Conservation (phyloP, 305 asterid genomes). For the Fraxinus platypoda region DNA sequence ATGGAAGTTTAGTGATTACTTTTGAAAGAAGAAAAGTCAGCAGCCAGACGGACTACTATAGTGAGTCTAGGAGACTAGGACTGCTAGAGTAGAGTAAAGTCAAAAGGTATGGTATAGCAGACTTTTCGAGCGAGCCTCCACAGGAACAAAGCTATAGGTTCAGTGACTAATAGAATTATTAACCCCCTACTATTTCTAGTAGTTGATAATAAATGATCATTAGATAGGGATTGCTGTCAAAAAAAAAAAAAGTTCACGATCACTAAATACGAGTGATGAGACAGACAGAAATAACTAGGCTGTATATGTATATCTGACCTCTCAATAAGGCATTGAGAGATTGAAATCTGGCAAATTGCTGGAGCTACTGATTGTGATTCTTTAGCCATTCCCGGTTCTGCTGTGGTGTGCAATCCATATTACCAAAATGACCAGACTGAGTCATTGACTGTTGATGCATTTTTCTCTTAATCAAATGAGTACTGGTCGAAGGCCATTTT, state of each 20-base stretch:
- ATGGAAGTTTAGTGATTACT: neutral
- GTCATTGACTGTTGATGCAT: neutral
- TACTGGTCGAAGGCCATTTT: neutral
- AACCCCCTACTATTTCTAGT: neutral
- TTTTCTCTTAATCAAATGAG: neutral
- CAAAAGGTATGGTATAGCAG: neutral
- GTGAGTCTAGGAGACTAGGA: neutral
- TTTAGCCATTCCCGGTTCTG: neutral
- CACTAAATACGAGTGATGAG: neutral
- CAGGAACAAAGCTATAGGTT: neutral
- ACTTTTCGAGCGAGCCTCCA: neutral
- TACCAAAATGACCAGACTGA: neutral
- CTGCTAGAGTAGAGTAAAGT: neutral
- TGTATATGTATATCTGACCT: conserved; percentile 6
- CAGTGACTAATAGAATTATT: neutral
- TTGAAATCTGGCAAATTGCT: neutral
- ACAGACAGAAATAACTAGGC: neutral
- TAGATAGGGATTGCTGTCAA: neutral
- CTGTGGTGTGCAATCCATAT: neutral
- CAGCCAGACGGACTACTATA: neutral
- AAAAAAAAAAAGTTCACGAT: neutral
- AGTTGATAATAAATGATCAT: conserved; percentile 1
- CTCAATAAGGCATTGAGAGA: conserved; percentile 5
- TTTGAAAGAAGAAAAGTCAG: neutral
- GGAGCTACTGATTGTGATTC: neutral